Base-by-base conservation (phyloP, 2,329 filamentous ascomycete genomes). In the Albophoma yamanashiensis region DNA sequence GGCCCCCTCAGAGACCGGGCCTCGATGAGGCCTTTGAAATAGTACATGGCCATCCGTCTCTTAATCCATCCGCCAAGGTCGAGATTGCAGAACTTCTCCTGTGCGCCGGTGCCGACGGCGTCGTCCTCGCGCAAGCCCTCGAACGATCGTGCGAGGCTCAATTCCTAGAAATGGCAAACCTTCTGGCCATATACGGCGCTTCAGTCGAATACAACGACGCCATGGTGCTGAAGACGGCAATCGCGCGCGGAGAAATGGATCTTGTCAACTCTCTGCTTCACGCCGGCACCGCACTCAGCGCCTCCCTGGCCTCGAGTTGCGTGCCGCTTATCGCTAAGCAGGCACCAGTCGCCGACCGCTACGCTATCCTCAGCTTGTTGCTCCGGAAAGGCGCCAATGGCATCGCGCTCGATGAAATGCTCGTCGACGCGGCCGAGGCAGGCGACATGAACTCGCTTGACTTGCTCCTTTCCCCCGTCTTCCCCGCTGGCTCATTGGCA, bases 21-120 rank as follows among this genome's bases (percentile, higher is more conserved):
- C 68, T 87, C 3, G 77, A 81, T 59, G 76, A 79, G 31, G 79
- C 81, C 14, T 82, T 86, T 47, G 71, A 72, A 2, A 67, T 75
- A 6, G 70, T 85, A 1, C 76, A 81, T 61, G 67, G 74, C 1
- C 76, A 79, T 56, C 67, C 76, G 2, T 75, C 76, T 2, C 73
- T 82, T 22, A 75, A 74, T 7, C 77, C 79, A 0, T 75, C 77
- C 38, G 76, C 79, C 39, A 84, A 81, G 65, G 69, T 82, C 50
- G 75, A 76, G 2, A 71, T 86, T 62, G 74, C 80, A 0, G 82
- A 87, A 66, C 71, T 84, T 3, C 67, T 87, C 1, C 73, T 87
- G 1, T 85, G 83, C 58, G 82, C 81, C 1, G 83, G 84, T 0
- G 82, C 83, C 1, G 72, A 75, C 15, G 84, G 84, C 1, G 77